These are phyloP conservation scores for Cornus suecica DNA, from an alignment of 148 eudicot genomes.

Conservation along the genomic window DNA sequence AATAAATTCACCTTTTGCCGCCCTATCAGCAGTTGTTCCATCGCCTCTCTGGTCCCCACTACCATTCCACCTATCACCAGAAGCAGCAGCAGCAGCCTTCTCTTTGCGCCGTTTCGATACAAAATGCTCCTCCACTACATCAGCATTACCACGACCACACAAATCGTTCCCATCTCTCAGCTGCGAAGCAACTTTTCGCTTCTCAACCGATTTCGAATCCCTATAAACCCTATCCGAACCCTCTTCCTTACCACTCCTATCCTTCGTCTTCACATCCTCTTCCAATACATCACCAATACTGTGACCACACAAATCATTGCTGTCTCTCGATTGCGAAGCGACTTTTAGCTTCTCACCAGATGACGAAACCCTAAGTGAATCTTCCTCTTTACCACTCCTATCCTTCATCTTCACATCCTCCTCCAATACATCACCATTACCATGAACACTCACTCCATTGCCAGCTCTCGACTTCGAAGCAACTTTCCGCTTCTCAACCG, in stretches of 20 bases:
- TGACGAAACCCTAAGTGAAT: conserved; percentile 39
- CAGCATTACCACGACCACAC: no score
- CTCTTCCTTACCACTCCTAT: no score
- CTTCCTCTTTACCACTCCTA: conserved; percentile 45
- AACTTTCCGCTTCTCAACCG: conserved; percentile 69
- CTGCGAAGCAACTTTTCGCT: no score
- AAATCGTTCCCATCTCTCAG: no score
- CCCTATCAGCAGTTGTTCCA: conserved; percentile 10
- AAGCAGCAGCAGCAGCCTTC: conserved; percentile 40
- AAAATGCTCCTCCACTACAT: conserved; percentile 45
- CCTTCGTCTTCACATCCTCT: no score
- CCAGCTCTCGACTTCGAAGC: conserved; percentile 33
- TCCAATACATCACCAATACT: no score
- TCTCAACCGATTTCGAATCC: no score
- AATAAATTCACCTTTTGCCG: conserved; percentile 28
- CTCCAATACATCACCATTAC: conserved; percentile 50
- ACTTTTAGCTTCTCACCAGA: conserved; percentile 72
- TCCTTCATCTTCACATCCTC: conserved; percentile 66
- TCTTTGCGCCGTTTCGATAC: conserved; percentile 69
- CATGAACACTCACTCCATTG: conserved; percentile 36
- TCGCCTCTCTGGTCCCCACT: conserved; percentile 33
- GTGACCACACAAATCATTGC: conserved; percentile 1
- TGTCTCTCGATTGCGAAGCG: conserved; percentile 32
- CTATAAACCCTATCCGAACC: no score
- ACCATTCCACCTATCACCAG: conserved; percentile 70